A percentile compares a stretch with the other conserved stretches of the same genome.
Evolutionary conservation across 345 rosid species (phyloP).

Genomic region (Salix viminalis): DNA sequence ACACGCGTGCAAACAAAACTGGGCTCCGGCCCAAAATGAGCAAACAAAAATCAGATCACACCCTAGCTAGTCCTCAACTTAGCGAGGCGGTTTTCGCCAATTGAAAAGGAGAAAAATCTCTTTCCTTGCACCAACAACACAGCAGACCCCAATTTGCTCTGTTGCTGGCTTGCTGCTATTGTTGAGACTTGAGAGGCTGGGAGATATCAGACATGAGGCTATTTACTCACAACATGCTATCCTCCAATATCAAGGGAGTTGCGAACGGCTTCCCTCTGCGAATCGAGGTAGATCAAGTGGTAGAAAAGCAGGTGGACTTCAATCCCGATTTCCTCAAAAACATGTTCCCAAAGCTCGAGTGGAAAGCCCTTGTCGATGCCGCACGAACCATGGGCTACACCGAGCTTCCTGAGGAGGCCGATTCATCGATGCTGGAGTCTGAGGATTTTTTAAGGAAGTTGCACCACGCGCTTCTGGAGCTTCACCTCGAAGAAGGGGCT

Average conservation of each 20-base stretch:
- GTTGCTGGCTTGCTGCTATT: not conserved
- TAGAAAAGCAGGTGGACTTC: conserved; percentile 66
- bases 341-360: conserved; percentile 68
- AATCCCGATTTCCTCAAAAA: conserved; percentile 64
- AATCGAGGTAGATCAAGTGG: conserved; percentile 58
- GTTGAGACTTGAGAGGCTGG: not conserved
- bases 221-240: conserved; percentile 81
- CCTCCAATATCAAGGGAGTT: conserved; percentile 88
- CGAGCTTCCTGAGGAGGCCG: conserved; percentile 64
- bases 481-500: conserved; percentile 85
- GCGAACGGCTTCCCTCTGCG: conserved; percentile 68
- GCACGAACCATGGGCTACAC: conserved; percentile 60
- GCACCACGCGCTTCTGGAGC: conserved; percentile 84
- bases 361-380: conserved; percentile 73
- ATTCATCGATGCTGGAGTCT: conserved; percentile 45
- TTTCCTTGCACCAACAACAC: not conserved
- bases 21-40: not conserved
- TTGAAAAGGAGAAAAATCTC: not conserved
- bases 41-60: not conserved
- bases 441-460: conserved; percentile 66
- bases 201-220: conserved; percentile 48
- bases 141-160: not conserved
- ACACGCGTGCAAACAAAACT: not conserved
- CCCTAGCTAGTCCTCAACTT: not conserved
- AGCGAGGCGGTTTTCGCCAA: not conserved